Evolutionary conservation across 208 protist genomes (phyloP).

Genomic region (Acanthamoeba sp.): DNA sequence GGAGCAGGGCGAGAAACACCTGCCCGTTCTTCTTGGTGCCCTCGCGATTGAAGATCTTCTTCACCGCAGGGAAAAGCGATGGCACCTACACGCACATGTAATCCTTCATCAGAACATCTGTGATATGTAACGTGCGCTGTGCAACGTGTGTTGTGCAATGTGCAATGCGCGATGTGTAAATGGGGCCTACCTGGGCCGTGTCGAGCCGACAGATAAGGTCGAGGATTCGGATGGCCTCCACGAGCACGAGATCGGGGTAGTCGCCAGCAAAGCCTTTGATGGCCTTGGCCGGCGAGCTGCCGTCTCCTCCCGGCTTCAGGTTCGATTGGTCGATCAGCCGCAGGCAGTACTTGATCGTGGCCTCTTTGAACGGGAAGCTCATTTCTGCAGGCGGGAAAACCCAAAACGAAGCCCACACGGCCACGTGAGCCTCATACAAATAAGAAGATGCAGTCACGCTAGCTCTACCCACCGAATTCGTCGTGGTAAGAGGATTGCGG

Average conservation of each 20-base stretch:
- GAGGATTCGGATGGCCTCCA: conserved; percentile 77
- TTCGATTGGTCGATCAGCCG: conserved; percentile 80
- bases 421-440: too few relatives aligned
- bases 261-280: neutral
- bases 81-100: conserved; percentile 54
- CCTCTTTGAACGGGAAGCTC: conserved; percentile 74
- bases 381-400: neutral
- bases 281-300: neutral
- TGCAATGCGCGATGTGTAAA: too few relatives aligned
- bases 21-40: conserved; percentile 75
- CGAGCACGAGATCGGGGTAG: conserved; percentile 70
- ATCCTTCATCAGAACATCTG: neutral
- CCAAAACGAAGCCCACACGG: too few relatives aligned
- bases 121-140: too few relatives aligned
- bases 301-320: conserved; percentile 68
- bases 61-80: conserved; percentile 77
- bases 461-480: conserved; percentile 29
- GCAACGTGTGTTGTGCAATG: too few relatives aligned
- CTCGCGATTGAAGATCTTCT: conserved; percentile 73
- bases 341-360: conserved; percentile 79
- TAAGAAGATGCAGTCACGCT: too few relatives aligned
- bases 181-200: neutral
- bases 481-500: neutral
- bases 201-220: conserved; percentile 78
- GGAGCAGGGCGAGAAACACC: conserved; percentile 76